These are phyloP conservation scores for Plasmodium reichenowi DNA, from an alignment of 169 alveolate genomes.

Conservation along the genomic window DNA sequence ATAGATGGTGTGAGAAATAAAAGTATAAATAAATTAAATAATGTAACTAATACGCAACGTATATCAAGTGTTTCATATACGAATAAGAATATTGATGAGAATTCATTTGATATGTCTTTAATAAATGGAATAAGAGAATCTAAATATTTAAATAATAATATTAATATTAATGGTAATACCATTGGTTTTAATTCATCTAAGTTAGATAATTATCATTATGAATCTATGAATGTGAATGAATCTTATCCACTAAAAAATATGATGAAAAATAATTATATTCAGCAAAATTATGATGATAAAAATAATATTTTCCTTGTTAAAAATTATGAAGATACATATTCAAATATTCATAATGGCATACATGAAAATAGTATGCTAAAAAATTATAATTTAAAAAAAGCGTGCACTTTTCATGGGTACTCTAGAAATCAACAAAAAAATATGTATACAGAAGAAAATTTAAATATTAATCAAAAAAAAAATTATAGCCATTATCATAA, in stretches of 20 bases:
- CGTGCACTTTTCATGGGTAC: background rate
- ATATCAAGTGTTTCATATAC: too few species aligned
- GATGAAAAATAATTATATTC: background rate
- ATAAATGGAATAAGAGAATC: too few species aligned
- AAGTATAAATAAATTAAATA: background rate
- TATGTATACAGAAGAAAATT: background rate
- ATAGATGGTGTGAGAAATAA: constrained; percentile 7
- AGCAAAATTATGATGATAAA: background rate
- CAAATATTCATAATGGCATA: too few species aligned
- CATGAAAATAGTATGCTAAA: background rate
- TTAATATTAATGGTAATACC: too few species aligned
- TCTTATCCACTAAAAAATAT: background rate
- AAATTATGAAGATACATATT: too few species aligned
- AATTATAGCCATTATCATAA: background rate
- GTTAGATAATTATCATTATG: too few species aligned
- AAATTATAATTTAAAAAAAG: background rate
- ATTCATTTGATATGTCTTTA: too few species aligned
- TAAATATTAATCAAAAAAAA: background rate
- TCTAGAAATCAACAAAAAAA: background rate
- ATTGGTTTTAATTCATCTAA: too few species aligned
- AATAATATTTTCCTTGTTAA: background rate
- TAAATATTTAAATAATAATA: too few species aligned
- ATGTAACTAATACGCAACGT: background rate
- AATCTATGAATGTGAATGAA: too few species aligned
- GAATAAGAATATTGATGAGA: too few species aligned